phyloP scores from a whole-genome alignment of 2,329 filamentous ascomycete genomes.

The Cadophora sp. region DNA sequence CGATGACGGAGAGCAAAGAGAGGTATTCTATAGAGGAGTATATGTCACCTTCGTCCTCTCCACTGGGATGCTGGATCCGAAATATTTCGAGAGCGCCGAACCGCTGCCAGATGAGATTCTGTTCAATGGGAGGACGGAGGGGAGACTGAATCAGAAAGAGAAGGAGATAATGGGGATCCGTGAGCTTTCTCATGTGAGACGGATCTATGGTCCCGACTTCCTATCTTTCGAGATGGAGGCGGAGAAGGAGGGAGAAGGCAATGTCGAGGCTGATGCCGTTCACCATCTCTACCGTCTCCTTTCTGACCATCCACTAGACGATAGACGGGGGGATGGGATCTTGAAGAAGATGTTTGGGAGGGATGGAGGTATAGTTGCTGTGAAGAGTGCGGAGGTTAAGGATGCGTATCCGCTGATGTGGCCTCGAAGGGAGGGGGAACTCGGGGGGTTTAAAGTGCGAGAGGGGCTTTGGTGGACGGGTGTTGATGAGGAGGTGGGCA shows the following conservation, averaged over 20 bases:
- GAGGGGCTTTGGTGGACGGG: conserved; percentile 30
- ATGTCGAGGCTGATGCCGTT: neutral
- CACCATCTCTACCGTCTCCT: conserved; percentile 27
- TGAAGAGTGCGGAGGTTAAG: conserved; percentile 6
- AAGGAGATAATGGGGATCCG: conserved; percentile 18
- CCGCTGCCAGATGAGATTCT: neutral
- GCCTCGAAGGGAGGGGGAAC: conserved; percentile 9
- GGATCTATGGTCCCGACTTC: conserved; percentile 14
- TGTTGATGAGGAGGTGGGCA: conserved; percentile 22
- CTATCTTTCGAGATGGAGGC: neutral
- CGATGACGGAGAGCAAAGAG: neutral
- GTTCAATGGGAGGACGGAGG: neutral
- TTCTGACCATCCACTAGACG: conserved; percentile 10
- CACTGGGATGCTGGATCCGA: conserved; percentile 2
- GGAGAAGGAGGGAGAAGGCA: neutral
- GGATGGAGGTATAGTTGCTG: neutral
- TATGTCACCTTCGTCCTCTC: conserved; percentile 27
- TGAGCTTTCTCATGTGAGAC: conserved; percentile 28
- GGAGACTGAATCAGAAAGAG: neutral
- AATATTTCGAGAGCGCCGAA: conserved; percentile 14
- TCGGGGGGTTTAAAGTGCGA: neutral
- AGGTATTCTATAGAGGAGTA: conserved; percentile 21
- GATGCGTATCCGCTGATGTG: conserved; percentile 30
- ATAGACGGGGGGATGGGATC: neutral
- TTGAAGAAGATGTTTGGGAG: conserved; percentile 3